Base-by-base conservation (phyloP, 139 green algal genomes). In the Deuterostichococcus epilithicus region DNA sequence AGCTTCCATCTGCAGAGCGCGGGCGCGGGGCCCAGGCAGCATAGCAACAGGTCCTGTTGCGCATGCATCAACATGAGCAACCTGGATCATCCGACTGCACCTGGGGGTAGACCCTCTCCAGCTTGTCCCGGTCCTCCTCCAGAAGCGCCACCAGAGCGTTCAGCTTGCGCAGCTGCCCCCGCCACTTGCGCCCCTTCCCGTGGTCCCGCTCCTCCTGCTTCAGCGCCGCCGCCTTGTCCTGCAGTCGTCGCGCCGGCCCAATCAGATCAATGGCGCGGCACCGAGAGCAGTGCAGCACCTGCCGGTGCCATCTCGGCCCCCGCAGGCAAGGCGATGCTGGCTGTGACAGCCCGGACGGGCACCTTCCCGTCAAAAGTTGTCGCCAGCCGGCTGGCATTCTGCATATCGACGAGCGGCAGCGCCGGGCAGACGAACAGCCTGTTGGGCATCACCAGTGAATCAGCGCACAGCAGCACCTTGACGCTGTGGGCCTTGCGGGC, bases 71-170 rank as follows among this genome's bases (percentile, higher is more conserved):
- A 45, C 25, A 35, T 68, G 34, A 15, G 38, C 58, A 28, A 8
- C 13, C 22, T 15, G 0, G 28, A 15, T 33, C 26, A 6, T 8
- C 83, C 71, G 18, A n/a, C n/a, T n/a, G n/a, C 59, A 89, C 90
- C 89, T 96, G 92, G 15, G 95, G 95, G 77, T 90, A 98, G 30
- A 96, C 84, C 59, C 87, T 74, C 67, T 94, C 89, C 66, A 99
- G 88, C 73, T 90, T 82, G 36, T 86, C 77, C 72, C 97, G 85
- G 33, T 98, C 94, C 60, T 98, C 91, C 81, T 99, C 95, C 70
- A 99, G 80, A 71, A 91, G 66, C 20, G 91, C 30, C 72, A 98
- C 75, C 86, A 97, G 86, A 18, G 86, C 78, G 59, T 95, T 79
- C 22, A 98, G 78, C 66, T 84, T 83, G 38, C 84, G 82, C 42